Base-by-base conservation (phyloP, 2,329 filamentous ascomycete species). In the Geosmithia putterillii region DNA sequence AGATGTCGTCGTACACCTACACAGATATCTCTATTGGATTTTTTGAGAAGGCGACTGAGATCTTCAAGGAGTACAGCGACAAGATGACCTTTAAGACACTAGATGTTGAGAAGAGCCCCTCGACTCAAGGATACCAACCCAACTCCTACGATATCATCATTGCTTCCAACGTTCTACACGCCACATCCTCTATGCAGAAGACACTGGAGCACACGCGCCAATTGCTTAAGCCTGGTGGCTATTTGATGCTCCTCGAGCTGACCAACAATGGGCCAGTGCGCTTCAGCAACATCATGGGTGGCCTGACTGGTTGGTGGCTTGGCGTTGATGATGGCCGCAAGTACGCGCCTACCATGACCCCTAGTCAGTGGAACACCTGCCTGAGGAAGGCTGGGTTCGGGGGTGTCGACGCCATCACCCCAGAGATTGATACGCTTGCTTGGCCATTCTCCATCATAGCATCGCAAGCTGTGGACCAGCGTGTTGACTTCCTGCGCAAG, bases 1-100 rank as follows among this genome's bases (percentile, higher is more conserved):
- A 45, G 3, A 65, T 63, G 39, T 14, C 36, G 18, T 41, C 55
- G 1, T 73, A 71, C 49, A 66, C 62, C 0, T 73, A 57, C 51
- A 71, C 70, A 0, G 68, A 71, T 44, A 59, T 69, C 12, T 62
- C 62, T 0, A 45, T 56, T 3, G 59, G 55, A 7, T 67, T 66
- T 52, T 68, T 71, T 41, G 58, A 61, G 14, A 48, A 53, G 2
- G 63, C 60, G 0, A 47, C 52, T 19, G 51, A 57, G 20, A 47
- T 45, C 4, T 60, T 68, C 19, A 42, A 48, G 1, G 37, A 44
- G 2, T 51, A 54, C 34, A 6, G 15, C 3, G 44, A 44, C 3
- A 46, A 43, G 8, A 49, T 54, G 43, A 25, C 25, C 15, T 58
- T 47, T 49, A 52, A 49, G 42, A 51, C 41, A 2, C 49, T 55